These are phyloP conservation scores for Penstemon newberryi DNA, from an alignment of 257 asterid species.

Conservation along the genomic window DNA sequence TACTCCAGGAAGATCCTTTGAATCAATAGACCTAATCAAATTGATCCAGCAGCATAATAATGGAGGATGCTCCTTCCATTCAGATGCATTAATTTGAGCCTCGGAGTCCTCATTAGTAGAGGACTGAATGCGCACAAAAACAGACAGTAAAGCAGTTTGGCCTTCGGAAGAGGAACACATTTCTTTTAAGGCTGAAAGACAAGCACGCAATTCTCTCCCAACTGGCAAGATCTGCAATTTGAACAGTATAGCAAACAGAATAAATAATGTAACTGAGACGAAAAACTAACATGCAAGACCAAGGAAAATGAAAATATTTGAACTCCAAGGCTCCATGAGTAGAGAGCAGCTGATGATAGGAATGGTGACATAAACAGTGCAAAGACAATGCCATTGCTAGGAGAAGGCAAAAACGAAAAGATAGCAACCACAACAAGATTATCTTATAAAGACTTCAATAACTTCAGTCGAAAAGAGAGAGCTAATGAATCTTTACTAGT, in stretches of 20 bases:
- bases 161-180: slow-evolving; percentile 62
- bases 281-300: slow-evolving; percentile 23
- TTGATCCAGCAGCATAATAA: slow-evolving; percentile 73
- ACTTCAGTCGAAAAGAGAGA: too few species aligned
- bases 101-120: slow-evolving; percentile 47
- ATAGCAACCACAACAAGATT: not conserved
- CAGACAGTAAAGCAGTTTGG: slow-evolving; percentile 61
- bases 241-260: slow-evolving; percentile 13
- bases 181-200: slow-evolving; percentile 66
- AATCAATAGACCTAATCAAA: slow-evolving; percentile 49
- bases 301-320: slow-evolving; percentile 13
- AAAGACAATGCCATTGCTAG: not conserved
- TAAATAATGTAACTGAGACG: slow-evolving; percentile 3
- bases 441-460: too few species aligned
- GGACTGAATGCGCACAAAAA: slow-evolving; percentile 39
- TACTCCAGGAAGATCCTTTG: slow-evolving; percentile 52
- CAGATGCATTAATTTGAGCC: slow-evolving; percentile 47
- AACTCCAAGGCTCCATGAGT: slow-evolving; percentile 1
- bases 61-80: slow-evolving; percentile 76
- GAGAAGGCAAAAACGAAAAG: not conserved
- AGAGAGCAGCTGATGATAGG: not conserved
- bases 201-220: slow-evolving; percentile 71
- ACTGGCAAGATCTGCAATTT: slow-evolving; percentile 66
- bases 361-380: slow-evolving; percentile 3
- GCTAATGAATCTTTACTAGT: too few species aligned